Base-by-base conservation (phyloP, 192 early-diverging fungal genomes). In the Umbelopsis sp. region DNA sequence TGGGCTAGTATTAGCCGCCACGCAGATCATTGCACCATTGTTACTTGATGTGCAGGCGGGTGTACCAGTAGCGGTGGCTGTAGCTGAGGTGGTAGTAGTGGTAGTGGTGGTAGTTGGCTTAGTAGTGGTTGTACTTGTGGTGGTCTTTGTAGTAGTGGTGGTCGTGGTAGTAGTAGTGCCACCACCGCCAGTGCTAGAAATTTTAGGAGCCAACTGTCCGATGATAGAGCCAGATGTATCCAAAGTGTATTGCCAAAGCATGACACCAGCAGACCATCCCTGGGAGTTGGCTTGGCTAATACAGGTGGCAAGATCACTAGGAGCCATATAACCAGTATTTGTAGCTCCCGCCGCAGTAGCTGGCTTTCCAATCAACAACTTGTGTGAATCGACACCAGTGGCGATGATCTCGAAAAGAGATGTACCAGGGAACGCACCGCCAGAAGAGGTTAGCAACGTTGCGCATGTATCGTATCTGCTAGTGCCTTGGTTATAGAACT, bases 261-360 rank as follows among this genome's bases (percentile, higher is more conserved):
- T 72, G 17, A 80, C 79, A 70, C 79, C 79, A 32, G 79, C 76
- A 41, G 68, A 12, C 79, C 79, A 80, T n/a, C 79, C 79, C 45
- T 77, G n/a, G 20, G 65, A 22, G 16, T 68, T 78, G n/a, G 79
- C 79, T 44, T 77, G 70, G 26, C 21, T 32, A 21, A 80, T 32
- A 56, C 79, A 80, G 22, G 69, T 36, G 24, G 79, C 79, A 45
- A 80, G 65, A 41, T 32, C 43, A 31, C 51, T 68, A 20, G 66
- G 50, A 36, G 11, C 76, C 69, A 78, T 77, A 62, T 73, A 74
- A 22, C 79, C 79, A 45, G 79, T 80, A 65, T 77, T 78, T 12
- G 71, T 44, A 9, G 76, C 75, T 29, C 76, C 79, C 4, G 77
- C 79, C 12, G 71, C 11, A 20, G 79, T 79, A 25, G 72, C 73